phyloP scores from a whole-genome alignment of 352 stramenopile genomes.

The Phytopythium kandeliae region DNA sequence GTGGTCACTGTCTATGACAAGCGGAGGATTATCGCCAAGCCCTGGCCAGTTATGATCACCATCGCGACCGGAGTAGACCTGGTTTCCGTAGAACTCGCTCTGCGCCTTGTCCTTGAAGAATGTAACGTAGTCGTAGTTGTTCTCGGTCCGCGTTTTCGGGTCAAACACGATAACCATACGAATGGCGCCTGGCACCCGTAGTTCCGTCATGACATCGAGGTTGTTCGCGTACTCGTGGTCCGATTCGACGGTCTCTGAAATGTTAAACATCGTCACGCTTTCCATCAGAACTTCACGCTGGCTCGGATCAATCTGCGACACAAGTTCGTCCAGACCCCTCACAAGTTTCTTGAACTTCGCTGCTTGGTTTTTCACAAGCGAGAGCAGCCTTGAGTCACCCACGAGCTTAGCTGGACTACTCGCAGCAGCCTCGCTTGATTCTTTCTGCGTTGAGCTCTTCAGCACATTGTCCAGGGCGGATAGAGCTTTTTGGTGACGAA shows the following conservation, averaged over 20 bases:
- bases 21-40: slow-evolving; percentile 44
- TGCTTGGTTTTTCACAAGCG: slow-evolving; percentile 18
- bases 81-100: slow-evolving; percentile 52
- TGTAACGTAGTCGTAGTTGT: slow-evolving; percentile 87
- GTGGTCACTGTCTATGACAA: slow-evolving; percentile 73
- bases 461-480: not conserved
- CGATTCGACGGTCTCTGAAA: slow-evolving; percentile 66
- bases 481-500: slow-evolving; percentile 21
- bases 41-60: slow-evolving; percentile 77
- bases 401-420: no score
- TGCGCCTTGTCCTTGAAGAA: slow-evolving; percentile 74
- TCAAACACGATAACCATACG: slow-evolving; percentile 84
- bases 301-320: slow-evolving; percentile 20
- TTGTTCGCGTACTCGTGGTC: slow-evolving; percentile 81
- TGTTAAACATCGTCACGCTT: slow-evolving; percentile 38
- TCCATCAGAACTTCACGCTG: slow-evolving; percentile 27
- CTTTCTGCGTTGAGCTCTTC: not conserved
- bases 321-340: slow-evolving; percentile 24
- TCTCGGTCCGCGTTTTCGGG: slow-evolving; percentile 64
- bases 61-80: slow-evolving; percentile 76
- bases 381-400: slow-evolving; percentile 4
- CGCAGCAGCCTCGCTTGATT: not conserved
- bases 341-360: slow-evolving; percentile 28
- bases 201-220: slow-evolving; percentile 56
- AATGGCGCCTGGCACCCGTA: slow-evolving; percentile 68